phyloP scores from a whole-genome alignment of 306 rosid species.

The Trichosanthes truncata region DNA sequence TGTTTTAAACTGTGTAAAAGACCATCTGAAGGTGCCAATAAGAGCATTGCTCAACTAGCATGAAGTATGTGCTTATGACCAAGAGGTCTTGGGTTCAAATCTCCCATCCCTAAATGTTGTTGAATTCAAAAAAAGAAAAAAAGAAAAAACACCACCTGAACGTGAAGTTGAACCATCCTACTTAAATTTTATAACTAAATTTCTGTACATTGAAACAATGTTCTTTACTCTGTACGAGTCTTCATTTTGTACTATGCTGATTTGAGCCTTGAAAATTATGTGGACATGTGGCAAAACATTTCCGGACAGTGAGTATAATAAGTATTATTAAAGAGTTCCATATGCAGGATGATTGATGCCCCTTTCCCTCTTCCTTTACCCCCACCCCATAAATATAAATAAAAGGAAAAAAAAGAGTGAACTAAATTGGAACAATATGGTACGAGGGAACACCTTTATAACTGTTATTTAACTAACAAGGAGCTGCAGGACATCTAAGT shows the following conservation, averaged over 20 bases:
- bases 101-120: no score
- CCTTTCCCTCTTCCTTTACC: background rate
- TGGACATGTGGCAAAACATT: background rate
- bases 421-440: background rate
- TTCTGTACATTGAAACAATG: background rate
- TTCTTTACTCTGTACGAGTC: background rate
- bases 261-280: background rate
- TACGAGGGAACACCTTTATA: background rate
- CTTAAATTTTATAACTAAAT: background rate
- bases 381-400: background rate
- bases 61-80: no score
- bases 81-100: no score
- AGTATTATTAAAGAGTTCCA: background rate
- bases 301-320: background rate
- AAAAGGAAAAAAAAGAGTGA: background rate
- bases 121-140: no score
- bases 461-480: background rate
- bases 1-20: background rate
- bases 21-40: no score
- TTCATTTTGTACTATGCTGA: background rate
- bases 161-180: background rate
- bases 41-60: no score
- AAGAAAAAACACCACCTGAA: background rate
- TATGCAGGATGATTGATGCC: background rate
- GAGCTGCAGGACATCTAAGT: background rate